Percentiles rank a stretch among this genome's conserved stretches.
Conservation (phyloP, 139 green algal genomes). For the Marvania coccoides region DNA sequence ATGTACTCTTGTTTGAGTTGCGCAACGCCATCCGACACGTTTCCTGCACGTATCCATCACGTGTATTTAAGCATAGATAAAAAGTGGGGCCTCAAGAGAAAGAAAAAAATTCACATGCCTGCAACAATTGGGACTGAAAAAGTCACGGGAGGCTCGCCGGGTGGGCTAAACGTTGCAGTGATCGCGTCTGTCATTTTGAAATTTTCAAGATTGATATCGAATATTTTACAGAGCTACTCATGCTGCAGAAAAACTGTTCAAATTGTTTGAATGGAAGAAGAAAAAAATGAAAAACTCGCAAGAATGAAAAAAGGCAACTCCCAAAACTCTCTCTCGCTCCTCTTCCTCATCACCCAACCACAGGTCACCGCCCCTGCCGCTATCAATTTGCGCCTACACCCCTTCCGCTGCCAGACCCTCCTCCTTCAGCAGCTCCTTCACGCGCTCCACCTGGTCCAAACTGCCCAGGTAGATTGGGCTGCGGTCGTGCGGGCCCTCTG, state of each 20-base stretch:
- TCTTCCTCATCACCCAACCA: neutral
- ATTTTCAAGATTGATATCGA: neutral
- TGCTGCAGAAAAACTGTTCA: neutral
- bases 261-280: neutral
- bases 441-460: slow-evolving; percentile 34
- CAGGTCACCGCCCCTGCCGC: neutral
- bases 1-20: neutral
- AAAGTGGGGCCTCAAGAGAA: neutral
- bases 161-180: neutral
- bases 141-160: neutral
- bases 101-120: neutral
- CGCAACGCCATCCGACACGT: neutral
- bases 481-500: slow-evolving; percentile 40
- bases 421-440: slow-evolving; percentile 17
- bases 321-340: neutral
- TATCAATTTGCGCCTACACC: neutral
- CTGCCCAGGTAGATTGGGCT: slow-evolving; percentile 50
- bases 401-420: neutral
- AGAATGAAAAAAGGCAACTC: neutral
- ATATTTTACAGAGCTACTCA: neutral
- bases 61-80: neutral
- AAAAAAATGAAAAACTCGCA: neutral
- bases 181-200: neutral
- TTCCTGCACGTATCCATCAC: neutral
- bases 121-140: neutral